Evolutionary conservation across 208 protist species (phyloP), one percentile per base, ranked within the genome.

Genomic region (Trypanosoma vivax): DNA sequence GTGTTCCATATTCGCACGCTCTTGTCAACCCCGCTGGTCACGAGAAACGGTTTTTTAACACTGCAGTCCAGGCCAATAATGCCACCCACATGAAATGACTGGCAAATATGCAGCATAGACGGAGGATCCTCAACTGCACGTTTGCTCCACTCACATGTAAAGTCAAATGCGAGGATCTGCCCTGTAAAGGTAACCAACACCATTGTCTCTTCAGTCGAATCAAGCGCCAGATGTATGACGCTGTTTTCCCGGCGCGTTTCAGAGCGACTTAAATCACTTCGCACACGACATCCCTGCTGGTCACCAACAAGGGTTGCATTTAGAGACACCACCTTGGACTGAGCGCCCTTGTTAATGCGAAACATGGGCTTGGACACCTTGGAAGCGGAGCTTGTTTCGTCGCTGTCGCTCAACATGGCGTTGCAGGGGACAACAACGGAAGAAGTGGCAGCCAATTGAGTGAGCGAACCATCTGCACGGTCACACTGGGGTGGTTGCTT

Each of bases 1-100:
- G 95, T 98, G 69, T 98, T 98, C 94, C 94, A 98, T 19, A 98
- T 62, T 33, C 95, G 83, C 10, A 97, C 79, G 67, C 83, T 94
- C 63, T 85, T 73, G 64, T 98, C 96, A 23, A 59, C 73, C 48
- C 86, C 76, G 50, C 79, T 87, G 11, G 96, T 98, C 25, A 92
- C 87, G 30, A 98, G 74, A 14, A 97, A 77, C 7, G 96, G 96
- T 60, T 97, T 97, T 45, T 95, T 79, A 50, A 97, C 72, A 59
- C 88, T 96, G 59, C 85, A 92, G 55, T 80, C 88, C 54, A 98
- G 71, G 41, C 95, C 95, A 42, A 85, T 85, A 30, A 97, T 90
- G 29, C 67, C 47, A 9, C 77, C 81, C 0, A 73, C 64, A 70
- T 97, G 93, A 38, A 90, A 92, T 21, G 79, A 59, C 46, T 90